phyloP scores from a whole-genome alignment of 331 rosid species.

The Malus hybrid region DNA sequence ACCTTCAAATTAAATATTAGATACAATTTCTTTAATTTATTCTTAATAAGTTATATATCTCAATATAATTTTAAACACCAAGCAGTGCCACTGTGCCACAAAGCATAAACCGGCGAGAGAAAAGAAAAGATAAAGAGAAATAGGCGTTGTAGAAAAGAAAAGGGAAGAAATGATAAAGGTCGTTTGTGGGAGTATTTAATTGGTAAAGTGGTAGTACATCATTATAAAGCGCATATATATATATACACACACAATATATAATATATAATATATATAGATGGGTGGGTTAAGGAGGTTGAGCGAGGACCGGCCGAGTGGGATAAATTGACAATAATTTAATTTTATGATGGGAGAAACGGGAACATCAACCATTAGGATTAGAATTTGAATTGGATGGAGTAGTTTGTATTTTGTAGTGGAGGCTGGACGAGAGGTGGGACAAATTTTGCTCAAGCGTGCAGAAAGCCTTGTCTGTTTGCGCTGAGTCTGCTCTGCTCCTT shows the following conservation, averaged over 20 bases:
- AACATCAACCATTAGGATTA: not conserved
- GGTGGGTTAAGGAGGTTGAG: not conserved
- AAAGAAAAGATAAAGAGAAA: constrained; percentile 8
- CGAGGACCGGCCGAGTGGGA: not conserved
- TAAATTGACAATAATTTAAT: not conserved
- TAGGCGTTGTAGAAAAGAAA: not conserved
- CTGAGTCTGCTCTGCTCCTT: not conserved
- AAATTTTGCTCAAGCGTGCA: not conserved
- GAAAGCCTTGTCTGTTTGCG: not conserved
- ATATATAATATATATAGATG: not conserved
- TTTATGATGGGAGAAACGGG: not conserved
- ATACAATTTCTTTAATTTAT: too few species aligned
- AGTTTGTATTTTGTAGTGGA: too few species aligned
- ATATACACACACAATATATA: too few species aligned
- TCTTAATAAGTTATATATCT: too few species aligned
- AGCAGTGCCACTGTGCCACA: too few species aligned
- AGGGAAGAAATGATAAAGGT: not conserved
- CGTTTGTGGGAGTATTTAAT: not conserved
- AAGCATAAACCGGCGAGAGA: too few species aligned
- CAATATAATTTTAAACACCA: too few species aligned
- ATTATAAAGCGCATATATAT: not conserved
- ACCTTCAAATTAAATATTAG: too few species aligned
- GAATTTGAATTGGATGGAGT: too few species aligned
- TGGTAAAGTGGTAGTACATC: not conserved
- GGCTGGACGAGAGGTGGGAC: not conserved